Base-by-base conservation (phyloP, 441 rosid species). In the Arabidopsis lyrata region DNA sequence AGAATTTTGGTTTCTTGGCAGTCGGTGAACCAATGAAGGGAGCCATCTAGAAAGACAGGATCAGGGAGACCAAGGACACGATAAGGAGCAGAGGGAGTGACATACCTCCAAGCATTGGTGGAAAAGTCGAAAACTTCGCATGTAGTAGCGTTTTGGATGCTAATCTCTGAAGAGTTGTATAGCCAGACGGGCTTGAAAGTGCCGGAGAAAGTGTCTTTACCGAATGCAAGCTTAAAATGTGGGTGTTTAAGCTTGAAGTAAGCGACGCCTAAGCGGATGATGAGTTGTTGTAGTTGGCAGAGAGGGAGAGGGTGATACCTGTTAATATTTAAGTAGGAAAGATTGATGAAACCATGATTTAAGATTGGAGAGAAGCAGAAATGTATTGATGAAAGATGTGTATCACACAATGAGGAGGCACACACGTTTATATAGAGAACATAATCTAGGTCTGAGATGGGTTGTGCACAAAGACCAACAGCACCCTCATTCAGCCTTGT, bases 291-390 rank as follows among this genome's bases (percentile, higher is more conserved):
- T 0, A 44, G 14, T 2, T 1, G 3, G 1, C 48, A 14, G 18
- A 63, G 68, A 63, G 44, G 69, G 34, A 48, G 42, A 48, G 69
- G 0, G 3, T 32, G 44, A 34, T 32, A n/a, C n/a, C n/a, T n/a
- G n/a, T n/a, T n/a, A n/a, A n/a, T n/a, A n/a, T n/a, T n/a, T n/a
- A n/a, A n/a, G n/a, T n/a, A n/a, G n/a, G n/a, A n/a, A n/a, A n/a
- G n/a, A n/a, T n/a, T n/a, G n/a, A n/a, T n/a, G n/a, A n/a, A n/a
- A n/a, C n/a, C n/a, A n/a, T n/a, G n/a, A n/a, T n/a, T n/a, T n/a
- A n/a, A n/a, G n/a, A n/a, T n/a, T n/a, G n/a, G n/a, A n/a, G n/a
- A n/a, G n/a, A n/a, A n/a, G n/a, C n/a, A n/a, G n/a, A n/a, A n/a
- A n/a, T n/a, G n/a, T n/a, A n/a, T n/a, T n/a, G n/a, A n/a, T n/a